Conservation (phyloP, 306 rosid species). For the Fagus sylvatica region DNA sequence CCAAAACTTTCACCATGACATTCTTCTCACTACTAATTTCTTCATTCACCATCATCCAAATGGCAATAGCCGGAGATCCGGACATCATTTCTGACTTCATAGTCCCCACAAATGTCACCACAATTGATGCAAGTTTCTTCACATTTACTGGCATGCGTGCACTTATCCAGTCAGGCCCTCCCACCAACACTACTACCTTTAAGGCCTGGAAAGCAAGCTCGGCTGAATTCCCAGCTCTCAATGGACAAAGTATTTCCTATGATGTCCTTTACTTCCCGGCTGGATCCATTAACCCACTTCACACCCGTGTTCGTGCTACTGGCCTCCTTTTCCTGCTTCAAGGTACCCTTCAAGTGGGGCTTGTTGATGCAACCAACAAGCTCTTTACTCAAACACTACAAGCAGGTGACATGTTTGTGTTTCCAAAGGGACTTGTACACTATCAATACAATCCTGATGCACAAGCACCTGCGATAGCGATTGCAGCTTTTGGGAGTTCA, state of each 20-base stretch:
- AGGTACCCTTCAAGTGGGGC: slow-evolving; percentile 50
- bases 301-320: slow-evolving; percentile 51
- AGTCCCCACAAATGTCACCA: slow-evolving; percentile 14
- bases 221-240: slow-evolving; percentile 45
- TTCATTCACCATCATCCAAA: slow-evolving; percentile 24
- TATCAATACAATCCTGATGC: slow-evolving; percentile 44
- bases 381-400: slow-evolving; percentile 46
- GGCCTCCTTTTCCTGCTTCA: slow-evolving; percentile 38
- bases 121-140: slow-evolving; percentile 42
- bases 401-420: slow-evolving; percentile 42
- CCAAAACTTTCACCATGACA: not conserved
- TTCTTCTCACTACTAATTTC: slow-evolving; percentile 22
- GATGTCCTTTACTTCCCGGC: slow-evolving; percentile 48
- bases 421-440: slow-evolving; percentile 58
- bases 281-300: slow-evolving; percentile 42
- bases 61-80: slow-evolving; percentile 41
- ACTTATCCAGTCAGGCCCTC: not conserved
- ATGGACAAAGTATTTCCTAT: slow-evolving; percentile 56
- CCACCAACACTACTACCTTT: slow-evolving; percentile 22
- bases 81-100: slow-evolving; percentile 44
- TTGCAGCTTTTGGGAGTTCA: slow-evolving; percentile 54
- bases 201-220: slow-evolving; percentile 38
- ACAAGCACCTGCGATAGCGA: slow-evolving; percentile 11
- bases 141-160: slow-evolving; percentile 42
- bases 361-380: slow-evolving; percentile 49